Evolutionary conservation across 2,329 filamentous ascomycete species (phyloP), one percentile per base, ranked within the genome.

Genomic region (Fusarium albidum): DNA sequence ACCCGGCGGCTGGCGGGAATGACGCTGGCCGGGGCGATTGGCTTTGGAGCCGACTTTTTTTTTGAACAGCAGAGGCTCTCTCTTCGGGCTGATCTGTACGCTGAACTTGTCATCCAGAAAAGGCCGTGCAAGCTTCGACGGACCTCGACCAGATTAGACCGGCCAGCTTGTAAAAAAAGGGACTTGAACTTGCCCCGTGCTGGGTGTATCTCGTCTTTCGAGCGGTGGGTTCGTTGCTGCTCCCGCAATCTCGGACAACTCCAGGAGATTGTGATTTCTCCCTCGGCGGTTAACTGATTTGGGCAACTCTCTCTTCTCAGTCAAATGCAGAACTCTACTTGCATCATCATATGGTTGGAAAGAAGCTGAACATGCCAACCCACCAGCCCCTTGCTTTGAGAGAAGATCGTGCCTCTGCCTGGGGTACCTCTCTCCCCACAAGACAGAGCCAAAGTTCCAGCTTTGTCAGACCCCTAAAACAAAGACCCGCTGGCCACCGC

Each of bases 201-300:
- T 45, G n/a, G n/a, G n/a, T n/a, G 40, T 26, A 37, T 14, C 45
- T 48, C 34, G 46, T 41, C 27, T 18, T 44, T 40, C 11, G 34
- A 41, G 34, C 31, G 14, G 26, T 58, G 53, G 44, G 25, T 57
- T 46, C 51, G 28, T 46, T 18, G 11, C 29, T 42, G n/a, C 17
- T 42, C 41, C 57, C 49, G 44, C 54, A 62, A 61, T 61, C 43
- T 62, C 58, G 54, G 58, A 46, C 54, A 40, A 38, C 38, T 45
- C 54, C 49, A 55, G 31, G n/a, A 55, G 33, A 49, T 59, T 45
- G 38, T 43, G 37, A 32, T 35, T 17, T 15, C 21, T 18, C 31
- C 40, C 34, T 51, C 40, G 39, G 47, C 47, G 44, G 38, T 37
- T 47, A 47, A 34, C 28, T 28, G 34, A 27, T 32, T 14, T 14